Conservation (phyloP, 2,329 filamentous ascomycete genomes). For the Nemania sp. region DNA sequence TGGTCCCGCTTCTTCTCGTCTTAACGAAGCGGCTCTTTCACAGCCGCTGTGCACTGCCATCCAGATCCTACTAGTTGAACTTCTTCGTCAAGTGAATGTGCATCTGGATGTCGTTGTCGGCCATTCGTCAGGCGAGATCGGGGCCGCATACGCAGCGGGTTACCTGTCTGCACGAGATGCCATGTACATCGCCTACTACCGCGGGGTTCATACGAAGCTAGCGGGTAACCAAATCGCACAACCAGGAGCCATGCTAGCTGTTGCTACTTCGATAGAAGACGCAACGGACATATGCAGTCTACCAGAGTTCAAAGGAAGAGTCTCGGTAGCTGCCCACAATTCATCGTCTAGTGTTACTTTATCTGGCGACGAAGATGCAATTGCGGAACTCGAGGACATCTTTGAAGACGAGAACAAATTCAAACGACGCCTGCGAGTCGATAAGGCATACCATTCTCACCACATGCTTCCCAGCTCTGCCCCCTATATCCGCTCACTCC, state of each 20-base stretch:
- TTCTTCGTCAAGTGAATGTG: too few species aligned
- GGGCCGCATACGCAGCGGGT: background rate
- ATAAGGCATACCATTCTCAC: too few species aligned
- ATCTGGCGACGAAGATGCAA: constrained; percentile 6
- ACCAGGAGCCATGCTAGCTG: constrained; percentile 2
- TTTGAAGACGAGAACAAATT: too few species aligned
- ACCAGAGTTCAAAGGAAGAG: background rate
- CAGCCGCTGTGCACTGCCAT: too few species aligned
- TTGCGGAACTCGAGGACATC: background rate
- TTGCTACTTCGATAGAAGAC: background rate
- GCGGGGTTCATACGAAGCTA: background rate
- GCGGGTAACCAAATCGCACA: background rate
- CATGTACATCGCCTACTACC: background rate
- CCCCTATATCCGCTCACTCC: background rate
- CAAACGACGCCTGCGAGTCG: too few species aligned
- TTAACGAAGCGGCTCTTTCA: too few species aligned
- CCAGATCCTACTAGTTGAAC: background rate
- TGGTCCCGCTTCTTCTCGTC: too few species aligned
- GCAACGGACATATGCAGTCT: background rate
- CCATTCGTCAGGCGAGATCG: background rate
- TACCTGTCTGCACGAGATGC: background rate
- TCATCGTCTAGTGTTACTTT: constrained; percentile 3
- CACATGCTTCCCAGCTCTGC: background rate
- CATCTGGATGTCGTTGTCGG: too few species aligned
- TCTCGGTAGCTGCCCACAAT: background rate